Evolutionary conservation across 257 asterid species (phyloP).

Genomic region (Fraxinus quadrangulata): DNA sequence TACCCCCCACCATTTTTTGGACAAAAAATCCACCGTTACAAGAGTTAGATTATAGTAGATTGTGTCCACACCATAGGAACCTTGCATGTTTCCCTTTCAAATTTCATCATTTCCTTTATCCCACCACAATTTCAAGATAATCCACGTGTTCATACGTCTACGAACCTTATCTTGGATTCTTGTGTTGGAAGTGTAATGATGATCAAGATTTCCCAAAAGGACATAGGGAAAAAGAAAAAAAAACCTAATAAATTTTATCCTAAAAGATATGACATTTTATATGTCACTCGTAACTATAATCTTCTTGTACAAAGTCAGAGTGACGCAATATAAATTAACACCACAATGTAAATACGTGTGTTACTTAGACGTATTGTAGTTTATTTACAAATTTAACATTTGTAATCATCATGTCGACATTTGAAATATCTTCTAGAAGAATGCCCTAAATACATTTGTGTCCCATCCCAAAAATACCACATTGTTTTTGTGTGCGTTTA

Average conservation of each 20-base stretch:
- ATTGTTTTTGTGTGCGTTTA: no score
- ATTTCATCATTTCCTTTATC: conserved; percentile 31
- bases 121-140: conserved; percentile 29
- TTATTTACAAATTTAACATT: no score
- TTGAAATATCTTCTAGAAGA: no score
- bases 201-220: neutral
- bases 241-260: no score
- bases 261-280: no score
- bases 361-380: no score
- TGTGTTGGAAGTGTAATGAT: neutral
- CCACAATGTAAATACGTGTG: no score
- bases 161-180: neutral
- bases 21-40: conserved; percentile 30
- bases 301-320: neutral
- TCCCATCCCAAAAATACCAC: no score
- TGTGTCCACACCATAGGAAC: conserved; percentile 42
- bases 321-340: no score
- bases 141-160: neutral
- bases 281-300: no score
- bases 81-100: conserved; percentile 32
- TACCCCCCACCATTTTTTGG: conserved; percentile 28
- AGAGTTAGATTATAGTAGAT: conserved; percentile 25
- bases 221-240: neutral
- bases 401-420: neutral
- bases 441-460: neutral